Conservation (phyloP, 305 asterid genomes). For the Withania somnifera region DNA sequence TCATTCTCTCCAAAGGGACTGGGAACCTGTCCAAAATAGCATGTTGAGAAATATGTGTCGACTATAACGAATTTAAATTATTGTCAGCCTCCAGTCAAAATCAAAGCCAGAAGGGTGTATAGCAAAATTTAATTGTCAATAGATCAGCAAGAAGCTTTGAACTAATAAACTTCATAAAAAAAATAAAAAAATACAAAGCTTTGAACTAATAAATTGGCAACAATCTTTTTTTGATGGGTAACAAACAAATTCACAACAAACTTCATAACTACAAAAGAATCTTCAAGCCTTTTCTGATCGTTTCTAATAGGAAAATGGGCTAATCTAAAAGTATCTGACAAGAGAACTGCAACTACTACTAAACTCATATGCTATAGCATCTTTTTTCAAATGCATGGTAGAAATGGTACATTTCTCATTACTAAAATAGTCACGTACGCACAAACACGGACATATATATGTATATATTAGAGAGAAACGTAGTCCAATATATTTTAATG, state of each 20-base stretch:
- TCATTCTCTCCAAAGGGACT: constrained; percentile 30
- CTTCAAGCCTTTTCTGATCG: not conserved
- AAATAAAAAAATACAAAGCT: no score
- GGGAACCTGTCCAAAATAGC: constrained; percentile 33
- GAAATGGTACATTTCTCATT: not conserved
- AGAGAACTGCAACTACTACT: not conserved
- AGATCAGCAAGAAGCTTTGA: not conserved
- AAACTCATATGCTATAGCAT: not conserved
- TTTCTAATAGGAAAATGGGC: not conserved
- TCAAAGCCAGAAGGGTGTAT: not conserved
- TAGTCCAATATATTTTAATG: not conserved
- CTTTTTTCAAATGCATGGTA: not conserved
- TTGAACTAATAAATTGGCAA: no score
- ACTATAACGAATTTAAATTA: not conserved
- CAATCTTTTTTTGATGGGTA: no score
- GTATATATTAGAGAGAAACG: no score
- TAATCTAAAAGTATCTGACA: not conserved
- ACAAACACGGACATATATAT: not conserved
- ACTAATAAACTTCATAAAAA: no score
- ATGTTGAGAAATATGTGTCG: not conserved
- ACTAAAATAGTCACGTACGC: not conserved
- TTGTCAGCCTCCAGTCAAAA: not conserved
- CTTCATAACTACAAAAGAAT: not conserved
- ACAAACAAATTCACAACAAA: not conserved
- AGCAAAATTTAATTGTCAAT: not conserved